Conservation (phyloP, 192 early-diverging fungal species). For the Diversispora epigaea region DNA sequence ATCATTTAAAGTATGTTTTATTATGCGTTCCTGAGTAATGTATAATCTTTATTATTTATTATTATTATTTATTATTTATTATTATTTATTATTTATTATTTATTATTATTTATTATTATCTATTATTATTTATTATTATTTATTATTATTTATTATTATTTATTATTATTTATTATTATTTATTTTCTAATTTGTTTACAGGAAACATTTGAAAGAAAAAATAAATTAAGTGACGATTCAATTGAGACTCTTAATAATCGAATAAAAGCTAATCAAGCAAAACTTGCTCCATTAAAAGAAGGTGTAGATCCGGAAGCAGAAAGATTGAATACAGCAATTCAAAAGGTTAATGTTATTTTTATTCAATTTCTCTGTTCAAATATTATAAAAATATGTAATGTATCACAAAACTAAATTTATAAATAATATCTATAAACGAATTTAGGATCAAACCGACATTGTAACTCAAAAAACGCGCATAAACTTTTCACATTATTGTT, state of each 20-base stretch:
- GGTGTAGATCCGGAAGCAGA: slow-evolving; percentile 43
- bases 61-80: too few relatives aligned
- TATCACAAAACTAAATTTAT: not conserved
- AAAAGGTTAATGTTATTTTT: slow-evolving; percentile 38
- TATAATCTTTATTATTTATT: slow-evolving; percentile 13
- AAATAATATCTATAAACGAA: too few relatives aligned
- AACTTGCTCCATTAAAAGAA: slow-evolving; percentile 31
- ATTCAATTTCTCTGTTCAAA: not conserved
- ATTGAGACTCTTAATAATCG: slow-evolving; percentile 57
- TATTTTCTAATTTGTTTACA: too few relatives aligned
- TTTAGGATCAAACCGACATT: slow-evolving; percentile 54
- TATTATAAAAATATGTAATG: not conserved
- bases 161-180: too few relatives aligned
- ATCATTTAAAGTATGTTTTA: slow-evolving; percentile 46
- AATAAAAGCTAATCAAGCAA: slow-evolving; percentile 50
- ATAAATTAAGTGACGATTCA: slow-evolving; percentile 46
- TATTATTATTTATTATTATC: too few relatives aligned
- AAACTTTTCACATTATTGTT: slow-evolving; percentile 53
- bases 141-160: too few relatives aligned
- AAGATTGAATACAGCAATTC: slow-evolving; percentile 32
- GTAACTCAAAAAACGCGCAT: slow-evolving; percentile 47
- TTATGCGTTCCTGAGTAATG: not conserved
- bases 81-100: too few relatives aligned
- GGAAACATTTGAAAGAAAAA: slow-evolving; percentile 58
- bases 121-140: too few relatives aligned